Evolutionary conservation across 2,329 filamentous ascomycete genomes (phyloP).

Genomic region (Pyrenophora graminea): DNA sequence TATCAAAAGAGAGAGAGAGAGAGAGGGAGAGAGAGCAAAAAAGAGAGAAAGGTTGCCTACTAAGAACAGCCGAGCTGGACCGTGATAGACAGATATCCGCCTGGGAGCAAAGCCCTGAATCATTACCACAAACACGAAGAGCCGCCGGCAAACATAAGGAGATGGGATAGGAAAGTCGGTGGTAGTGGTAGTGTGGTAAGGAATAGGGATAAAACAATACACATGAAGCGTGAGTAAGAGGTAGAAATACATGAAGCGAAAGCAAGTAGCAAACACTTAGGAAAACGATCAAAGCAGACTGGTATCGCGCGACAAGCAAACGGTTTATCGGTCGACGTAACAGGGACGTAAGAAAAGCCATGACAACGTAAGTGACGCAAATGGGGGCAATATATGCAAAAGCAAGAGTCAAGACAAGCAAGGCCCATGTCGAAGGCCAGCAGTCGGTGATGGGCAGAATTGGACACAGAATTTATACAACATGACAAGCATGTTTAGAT

Average conservation of each 20-base stretch:
- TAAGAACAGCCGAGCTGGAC: too few species aligned
- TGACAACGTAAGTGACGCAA: not conserved
- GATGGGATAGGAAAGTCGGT: too few species aligned
- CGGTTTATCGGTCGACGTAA: slow-evolving; percentile 2
- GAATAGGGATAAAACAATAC: not conserved
- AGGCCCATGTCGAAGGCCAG: too few species aligned
- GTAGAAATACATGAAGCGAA: not conserved
- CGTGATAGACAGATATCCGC: too few species aligned
- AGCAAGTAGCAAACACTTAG: not conserved
- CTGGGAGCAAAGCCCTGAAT: too few species aligned
- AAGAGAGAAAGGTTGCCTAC: too few species aligned
- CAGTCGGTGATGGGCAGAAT: not conserved
- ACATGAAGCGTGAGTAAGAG: slow-evolving; percentile 2
- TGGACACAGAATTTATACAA: not conserved
- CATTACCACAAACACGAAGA: too few species aligned
- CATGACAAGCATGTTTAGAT: not conserved
- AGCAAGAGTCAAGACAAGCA: too few species aligned
- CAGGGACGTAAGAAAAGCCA: slow-evolving; percentile 2
- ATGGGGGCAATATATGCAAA: too few species aligned
- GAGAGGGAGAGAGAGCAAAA: too few species aligned
- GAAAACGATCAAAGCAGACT: not conserved
- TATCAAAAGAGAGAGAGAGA: too few species aligned
- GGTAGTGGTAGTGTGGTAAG: not conserved
- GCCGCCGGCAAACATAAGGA: too few species aligned
- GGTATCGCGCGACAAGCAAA: slow-evolving; percentile 10